Evolutionary conservation across 305 asterid genomes (phyloP).

Genomic region (Euphrasia arctica): DNA sequence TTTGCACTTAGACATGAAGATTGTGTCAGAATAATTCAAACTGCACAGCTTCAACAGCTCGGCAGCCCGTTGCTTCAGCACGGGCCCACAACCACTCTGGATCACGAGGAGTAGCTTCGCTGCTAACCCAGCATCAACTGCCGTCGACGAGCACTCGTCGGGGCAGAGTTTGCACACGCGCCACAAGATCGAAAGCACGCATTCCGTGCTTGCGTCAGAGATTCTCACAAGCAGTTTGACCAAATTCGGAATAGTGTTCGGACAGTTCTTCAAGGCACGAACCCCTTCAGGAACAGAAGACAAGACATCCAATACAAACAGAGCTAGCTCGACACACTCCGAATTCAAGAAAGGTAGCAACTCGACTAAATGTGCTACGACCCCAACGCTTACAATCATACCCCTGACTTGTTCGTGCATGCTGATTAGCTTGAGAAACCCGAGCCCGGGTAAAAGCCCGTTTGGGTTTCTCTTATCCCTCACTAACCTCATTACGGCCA

Average conservation of each 20-base stretch:
- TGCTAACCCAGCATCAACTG: slow-evolving; percentile 59
- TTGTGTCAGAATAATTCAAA: slow-evolving; percentile 47
- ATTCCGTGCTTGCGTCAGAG: slow-evolving; percentile 50
- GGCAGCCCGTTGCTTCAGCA: slow-evolving; percentile 50
- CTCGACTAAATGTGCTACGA: slow-evolving; percentile 46
- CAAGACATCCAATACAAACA: slow-evolving; percentile 39
- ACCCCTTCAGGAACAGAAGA: slow-evolving; percentile 48
- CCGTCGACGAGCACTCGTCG: slow-evolving; percentile 46
- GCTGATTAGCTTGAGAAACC: slow-evolving; percentile 46
- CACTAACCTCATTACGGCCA: slow-evolving; percentile 49
- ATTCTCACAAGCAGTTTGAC: slow-evolving; percentile 48
- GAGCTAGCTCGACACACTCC: slow-evolving; percentile 47
- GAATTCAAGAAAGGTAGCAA: slow-evolving; percentile 35
- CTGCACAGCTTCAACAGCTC: slow-evolving; percentile 70
- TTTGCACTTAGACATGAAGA: slow-evolving; percentile 62
- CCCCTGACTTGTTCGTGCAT: slow-evolving; percentile 34
- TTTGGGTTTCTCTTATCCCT: slow-evolving; percentile 45
- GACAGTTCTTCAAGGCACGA: slow-evolving; percentile 48
- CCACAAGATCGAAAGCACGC: slow-evolving; percentile 50
- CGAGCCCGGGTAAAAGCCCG: slow-evolving; percentile 44
- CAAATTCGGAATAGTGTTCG: slow-evolving; percentile 37
- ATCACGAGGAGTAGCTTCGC: slow-evolving; percentile 61
- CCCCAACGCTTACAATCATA: slow-evolving; percentile 51
- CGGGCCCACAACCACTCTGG: slow-evolving; percentile 52
- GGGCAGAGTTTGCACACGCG: slow-evolving; percentile 47